Evolutionary conservation across 306 rosid species (phyloP).

Genomic region (Citrullus colocynthis): DNA sequence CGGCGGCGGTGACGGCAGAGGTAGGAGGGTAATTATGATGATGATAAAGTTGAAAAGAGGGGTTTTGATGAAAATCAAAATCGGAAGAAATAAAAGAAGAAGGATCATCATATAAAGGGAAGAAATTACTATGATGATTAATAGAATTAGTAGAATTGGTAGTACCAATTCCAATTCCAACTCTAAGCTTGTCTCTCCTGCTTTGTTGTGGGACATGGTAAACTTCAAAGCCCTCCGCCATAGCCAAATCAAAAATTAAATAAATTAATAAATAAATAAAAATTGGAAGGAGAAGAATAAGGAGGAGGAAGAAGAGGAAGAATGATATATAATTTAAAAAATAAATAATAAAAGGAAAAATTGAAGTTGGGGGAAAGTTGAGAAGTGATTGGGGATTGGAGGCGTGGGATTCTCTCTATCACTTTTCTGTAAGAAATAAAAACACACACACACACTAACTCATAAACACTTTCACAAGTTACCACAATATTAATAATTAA

Average conservation of each 20-base stretch:
- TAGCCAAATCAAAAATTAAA: neutral
- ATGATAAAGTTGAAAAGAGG: slow-evolving; percentile 6
- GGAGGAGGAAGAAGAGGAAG: neutral
- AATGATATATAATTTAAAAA: too few relatives aligned
- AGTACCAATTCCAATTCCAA: slow-evolving; percentile 4
- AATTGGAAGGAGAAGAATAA: neutral
- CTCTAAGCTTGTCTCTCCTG: slow-evolving; percentile 68
- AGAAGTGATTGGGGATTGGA: slow-evolving; percentile 7
- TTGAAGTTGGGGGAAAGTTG: neutral
- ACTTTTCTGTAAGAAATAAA: neutral
- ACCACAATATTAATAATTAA: neutral
- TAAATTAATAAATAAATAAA: neutral
- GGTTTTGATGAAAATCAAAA: slow-evolving; percentile 13
- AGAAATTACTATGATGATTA: slow-evolving; percentile 6
- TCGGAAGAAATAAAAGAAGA: slow-evolving; percentile 34
- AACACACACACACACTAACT: neutral
- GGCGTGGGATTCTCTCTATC: slow-evolving; percentile 11
- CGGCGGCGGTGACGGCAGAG: neutral
- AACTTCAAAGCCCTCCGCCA: slow-evolving; percentile 68
- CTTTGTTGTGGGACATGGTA: slow-evolving; percentile 83
- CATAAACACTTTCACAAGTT: neutral
- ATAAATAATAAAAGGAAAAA: too few relatives aligned
- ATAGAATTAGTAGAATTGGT: neutral
- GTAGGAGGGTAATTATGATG: slow-evolving; percentile 26
- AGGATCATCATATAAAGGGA: slow-evolving; percentile 40